Evolutionary conservation across 495 filamentous ascomycete genomes (phyloP).

Genomic region (Neurospora pannonica): DNA sequence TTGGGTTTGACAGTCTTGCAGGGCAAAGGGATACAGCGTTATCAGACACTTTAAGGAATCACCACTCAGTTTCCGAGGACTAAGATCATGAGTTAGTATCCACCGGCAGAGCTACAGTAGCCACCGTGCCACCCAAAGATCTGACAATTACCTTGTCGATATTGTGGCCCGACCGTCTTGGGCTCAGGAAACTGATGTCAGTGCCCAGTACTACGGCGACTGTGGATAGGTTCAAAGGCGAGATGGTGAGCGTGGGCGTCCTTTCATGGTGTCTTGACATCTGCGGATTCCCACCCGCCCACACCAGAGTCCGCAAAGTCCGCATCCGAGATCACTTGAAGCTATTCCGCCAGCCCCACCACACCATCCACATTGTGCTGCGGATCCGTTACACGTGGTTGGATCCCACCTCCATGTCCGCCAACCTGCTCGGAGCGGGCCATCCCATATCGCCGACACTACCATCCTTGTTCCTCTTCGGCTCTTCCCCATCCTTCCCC

Average conservation of each 20-base stretch:
- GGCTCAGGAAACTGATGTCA: not conserved
- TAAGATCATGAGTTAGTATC: not conserved
- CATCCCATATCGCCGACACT: not conserved
- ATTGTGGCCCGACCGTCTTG: not conserved
- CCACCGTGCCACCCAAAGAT: not conserved
- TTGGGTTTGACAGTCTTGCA: not conserved
- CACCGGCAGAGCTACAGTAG: not conserved
- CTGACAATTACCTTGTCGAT: not conserved
- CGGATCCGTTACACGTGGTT: not conserved
- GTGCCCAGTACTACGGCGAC: not conserved
- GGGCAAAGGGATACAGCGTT: not conserved
- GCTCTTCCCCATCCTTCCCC: not conserved
- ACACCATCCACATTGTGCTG: not conserved
- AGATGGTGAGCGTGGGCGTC: not conserved
- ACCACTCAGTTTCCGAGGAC: not conserved
- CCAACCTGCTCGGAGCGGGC: not conserved
- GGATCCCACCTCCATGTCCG: conserved; percentile 21
- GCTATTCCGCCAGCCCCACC: not conserved
- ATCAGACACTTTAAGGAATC: not conserved
- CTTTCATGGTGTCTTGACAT: not conserved
- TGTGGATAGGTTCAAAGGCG: not conserved
- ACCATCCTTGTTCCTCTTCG: conserved; percentile 2
- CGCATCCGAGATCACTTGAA: not conserved
- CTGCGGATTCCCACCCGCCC: not conserved
- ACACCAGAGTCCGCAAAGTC: not conserved